Base-by-base conservation (phyloP, 495 filamentous ascomycete genomes). In the Bacidia gigantensis region DNA sequence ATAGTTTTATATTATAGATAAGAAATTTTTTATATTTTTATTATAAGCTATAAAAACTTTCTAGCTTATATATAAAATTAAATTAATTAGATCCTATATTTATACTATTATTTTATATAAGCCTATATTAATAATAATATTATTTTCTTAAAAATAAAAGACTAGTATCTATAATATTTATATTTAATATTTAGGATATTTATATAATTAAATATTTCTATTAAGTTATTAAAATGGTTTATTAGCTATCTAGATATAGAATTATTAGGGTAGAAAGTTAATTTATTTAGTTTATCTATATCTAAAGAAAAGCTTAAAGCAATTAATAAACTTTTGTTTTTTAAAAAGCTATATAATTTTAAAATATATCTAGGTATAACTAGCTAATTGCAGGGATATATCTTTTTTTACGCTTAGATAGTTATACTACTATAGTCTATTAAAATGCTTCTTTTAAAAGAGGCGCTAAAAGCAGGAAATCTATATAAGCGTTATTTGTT, bases 21-120 rank as follows among this genome's bases (percentile, higher is more conserved):
- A 44, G n/a, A 22, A 18, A 18, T 44, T 7, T 18, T 18, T 44
- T 7, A 18, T 18, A 18, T 44, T 18, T 5, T 9, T 18, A 9
- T 44, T 9, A 44, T 44, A 44, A 44, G 21, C 14, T 44, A 44
- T 50, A 53, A n/a, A 53, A n/a, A 26, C 23, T 48, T n/a, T 53
- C 9, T 49, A 22, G 12, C 14, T 18, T 22, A 7, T 44, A 44
- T 44, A 18, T 44, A 44, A 44, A 7, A 9, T 9, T 7, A 44
- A 18, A 44, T 44, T 7, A 18, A 44, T 18, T 7, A 44, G 18
- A 44, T 44, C 5, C 46, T 45, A 22, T 17, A 44, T 44, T 9
- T 18, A 9, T 18, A 18, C 17, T 7, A 35, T 5, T 14, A 7
- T 35, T 35, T 35, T 7, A 5, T 44, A 17, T 22, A 5, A 44